Evolutionary conservation across 352 stramenopile species (phyloP), one percentile per base, ranked within the genome.

Genomic region (Albugo candida): DNA sequence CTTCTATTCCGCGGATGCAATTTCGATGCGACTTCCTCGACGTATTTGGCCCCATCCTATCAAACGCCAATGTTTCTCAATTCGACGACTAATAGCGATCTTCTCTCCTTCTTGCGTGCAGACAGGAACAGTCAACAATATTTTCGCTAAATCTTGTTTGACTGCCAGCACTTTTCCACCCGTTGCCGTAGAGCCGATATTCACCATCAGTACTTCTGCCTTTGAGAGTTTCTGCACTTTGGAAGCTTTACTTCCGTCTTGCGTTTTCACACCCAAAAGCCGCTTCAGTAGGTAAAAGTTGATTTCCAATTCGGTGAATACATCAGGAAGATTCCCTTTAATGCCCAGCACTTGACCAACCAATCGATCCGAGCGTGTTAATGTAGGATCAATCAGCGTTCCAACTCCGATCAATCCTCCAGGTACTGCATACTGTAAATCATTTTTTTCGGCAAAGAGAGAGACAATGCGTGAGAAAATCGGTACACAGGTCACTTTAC

Each of bases 41-140:
- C 93, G 83, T 64, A 99, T 99, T 68, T 99, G 82, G 55, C 96
- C 96, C 95, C 95, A 99, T 47, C 96, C 96, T 68, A 99, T 99
- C 46, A 99, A 77, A 65, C 96, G 85, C 95, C 95, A 99, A 76
- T 99, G 95, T 78, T 97, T 97, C 61, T 98, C 95, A 41, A 99
- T 96, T 68, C 95, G 86, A 60, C 96, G 85, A 63, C 81, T 97
- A 46, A 99, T 87, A n/a, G 96, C 96, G 60, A 99, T 99, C 91
- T 99, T 99, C 73, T 99, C 96, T 56, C 94, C 94, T 70, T 99
- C 94, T 64, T 98, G 77, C 50, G 95, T 99, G 78, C 96, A 99
- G 55, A 99, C 95, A 13, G 96, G 96, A 51, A 97, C 86, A n/a
- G 94, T 98, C 44, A 99, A 72, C 47, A 95, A 65, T 66, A 99